Base-by-base conservation (phyloP, 257 asterid genomes). In the Osmanthus fragrans region DNA sequence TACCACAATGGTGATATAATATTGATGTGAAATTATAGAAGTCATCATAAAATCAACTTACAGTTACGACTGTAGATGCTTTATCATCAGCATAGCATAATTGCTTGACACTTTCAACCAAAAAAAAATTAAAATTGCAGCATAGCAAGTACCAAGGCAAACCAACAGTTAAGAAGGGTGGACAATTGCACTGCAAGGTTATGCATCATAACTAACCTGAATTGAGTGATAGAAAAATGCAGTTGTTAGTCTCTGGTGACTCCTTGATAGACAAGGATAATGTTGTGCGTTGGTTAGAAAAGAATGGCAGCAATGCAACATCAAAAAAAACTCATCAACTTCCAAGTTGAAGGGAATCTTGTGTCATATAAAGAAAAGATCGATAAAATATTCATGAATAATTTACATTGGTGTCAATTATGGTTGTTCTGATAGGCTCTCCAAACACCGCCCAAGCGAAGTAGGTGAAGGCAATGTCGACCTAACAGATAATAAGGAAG, bases 401-500 rank as follows among this genome's bases (percentile, higher is more conserved):
- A 73, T 42, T 70, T 93, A 93, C 99, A 83, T 86, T 84, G 74
- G 97, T 89, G 81, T 82, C 87, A 69, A 93, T 72, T 76, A 93
- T 96, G 84, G 92, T 94, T 76, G 94, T 94, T 88, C 90, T 92
- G 71, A 93, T 92, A 80, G 99, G 94, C 86, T 96, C 99, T 77
- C 98, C 99, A 76, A 93, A 88, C 98, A 96, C 67, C 97, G 87
- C 69, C 85, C 90, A 83, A 93, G 92, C 33, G 99, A 96, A 79
- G 85, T 85, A 47, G 85, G 73, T 18, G 97, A 88, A 66, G 99
- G 98, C 75, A 96, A 82, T 34, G 96, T 78, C 70, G 88, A 78
- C 90, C 99, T 96, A 87, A 72, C 77, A 66, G 74, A 81, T 10
- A 81, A 67, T 25, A 72, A 66, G 9, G 39, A 47, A 39, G 18